Conservation (phyloP, 129 eudicot species). For the Chrysanthemum makinoi region DNA sequence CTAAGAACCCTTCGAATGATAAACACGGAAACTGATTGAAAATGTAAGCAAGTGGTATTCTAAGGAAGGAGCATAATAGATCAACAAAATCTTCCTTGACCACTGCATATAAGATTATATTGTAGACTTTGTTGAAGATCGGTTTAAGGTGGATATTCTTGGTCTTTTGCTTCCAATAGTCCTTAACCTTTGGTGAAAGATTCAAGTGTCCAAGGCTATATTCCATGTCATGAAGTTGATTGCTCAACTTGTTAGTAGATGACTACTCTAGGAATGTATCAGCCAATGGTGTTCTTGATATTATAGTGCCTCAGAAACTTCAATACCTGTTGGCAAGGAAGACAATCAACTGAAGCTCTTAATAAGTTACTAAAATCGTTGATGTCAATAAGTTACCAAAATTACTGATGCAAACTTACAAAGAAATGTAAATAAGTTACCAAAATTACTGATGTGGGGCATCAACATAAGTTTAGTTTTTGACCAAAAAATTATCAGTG, state of each 20-base stretch:
- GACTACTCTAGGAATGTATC: constrained; percentile 18
- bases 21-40: too few species aligned
- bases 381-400: too few species aligned
- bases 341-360: not conserved
- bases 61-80: too few species aligned
- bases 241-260: constrained; percentile 9
- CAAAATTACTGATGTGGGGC: too few species aligned
- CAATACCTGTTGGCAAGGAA: constrained; percentile 13
- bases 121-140: constrained; percentile 16
- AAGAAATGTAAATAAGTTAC: too few species aligned
- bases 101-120: not conserved
- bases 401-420: too few species aligned
- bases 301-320: constrained; percentile 27
- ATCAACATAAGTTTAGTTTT: too few species aligned
- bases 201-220: constrained; percentile 1
- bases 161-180: not conserved
- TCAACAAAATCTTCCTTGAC: too few species aligned
- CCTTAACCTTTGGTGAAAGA: not conserved
- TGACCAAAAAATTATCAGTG: too few species aligned
- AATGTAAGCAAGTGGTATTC: not conserved
- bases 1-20: too few species aligned
- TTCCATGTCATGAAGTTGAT: constrained; percentile 4
- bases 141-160: constrained; percentile 9
- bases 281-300: constrained; percentile 27
- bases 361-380: too few species aligned